These are phyloP conservation scores for Prunella vulgaris DNA, from an alignment of 257 asterid genomes.

Conservation along the genomic window DNA sequence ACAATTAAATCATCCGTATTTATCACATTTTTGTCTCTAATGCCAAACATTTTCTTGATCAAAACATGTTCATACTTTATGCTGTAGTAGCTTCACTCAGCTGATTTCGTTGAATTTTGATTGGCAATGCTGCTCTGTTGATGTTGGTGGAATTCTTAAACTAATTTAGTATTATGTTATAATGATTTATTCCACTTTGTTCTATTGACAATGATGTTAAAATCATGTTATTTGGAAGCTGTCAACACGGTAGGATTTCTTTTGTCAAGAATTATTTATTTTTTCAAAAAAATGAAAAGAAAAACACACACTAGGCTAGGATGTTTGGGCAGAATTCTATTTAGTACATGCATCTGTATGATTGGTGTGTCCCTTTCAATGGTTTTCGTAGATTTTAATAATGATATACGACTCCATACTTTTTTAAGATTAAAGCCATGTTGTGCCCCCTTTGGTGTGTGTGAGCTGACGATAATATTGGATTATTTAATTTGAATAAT, in stretches of 20 bases:
- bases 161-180: neutral
- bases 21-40: too few species aligned
- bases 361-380: slow-evolving; percentile 29
- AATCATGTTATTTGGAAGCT: slow-evolving; percentile 20
- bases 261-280: neutral
- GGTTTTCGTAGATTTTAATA: slow-evolving; percentile 4
- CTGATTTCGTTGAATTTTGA: neutral
- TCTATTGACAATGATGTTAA: neutral
- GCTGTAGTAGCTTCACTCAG: too few species aligned
- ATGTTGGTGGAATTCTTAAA: neutral
- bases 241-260: slow-evolving; percentile 13
- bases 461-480: too few species aligned
- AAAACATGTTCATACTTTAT: too few species aligned
- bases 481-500: neutral
- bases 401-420: neutral
- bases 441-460: slow-evolving; percentile 9
- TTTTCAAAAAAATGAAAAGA: too few species aligned
- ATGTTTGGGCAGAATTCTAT: slow-evolving; percentile 50
- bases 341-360: slow-evolving; percentile 42
- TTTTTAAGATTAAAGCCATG: slow-evolving; percentile 20
- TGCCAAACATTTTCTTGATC: too few species aligned
- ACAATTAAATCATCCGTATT: too few species aligned
- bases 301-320: slow-evolving; percentile 11
- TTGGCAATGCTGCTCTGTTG: neutral
- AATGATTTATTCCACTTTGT: neutral